Percentiles rank a stretch among this genome's conserved stretches.
phyloP scores from a whole-genome alignment of 2,329 filamentous ascomycete genomes.

The Daldinia sp. region DNA sequence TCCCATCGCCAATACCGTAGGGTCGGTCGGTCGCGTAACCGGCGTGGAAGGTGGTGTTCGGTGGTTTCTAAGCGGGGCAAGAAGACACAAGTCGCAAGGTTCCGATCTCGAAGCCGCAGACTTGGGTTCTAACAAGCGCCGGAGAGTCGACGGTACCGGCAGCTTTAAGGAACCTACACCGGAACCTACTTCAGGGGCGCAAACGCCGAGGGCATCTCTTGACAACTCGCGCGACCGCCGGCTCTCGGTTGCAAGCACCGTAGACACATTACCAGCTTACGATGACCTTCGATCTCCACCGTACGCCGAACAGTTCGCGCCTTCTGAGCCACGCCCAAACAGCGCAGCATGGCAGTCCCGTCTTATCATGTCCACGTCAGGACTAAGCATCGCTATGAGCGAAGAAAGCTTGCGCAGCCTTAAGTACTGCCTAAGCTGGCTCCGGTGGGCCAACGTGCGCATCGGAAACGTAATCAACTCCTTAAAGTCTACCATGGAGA shows the following conservation, averaged over 20 bases:
- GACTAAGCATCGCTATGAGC: constrained; percentile 89
- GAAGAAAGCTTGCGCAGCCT: constrained; percentile 85
- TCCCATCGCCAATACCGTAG: constrained; percentile 86
- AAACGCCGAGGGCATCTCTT: constrained; percentile 47
- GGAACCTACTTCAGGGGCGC: constrained; percentile 41
- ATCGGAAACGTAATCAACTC: constrained; percentile 78
- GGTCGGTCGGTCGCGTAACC: constrained; percentile 81
- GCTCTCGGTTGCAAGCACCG: constrained; percentile 70
- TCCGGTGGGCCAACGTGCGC: constrained; percentile 83
- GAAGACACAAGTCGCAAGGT: constrained; percentile 58
- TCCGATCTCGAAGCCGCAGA: constrained; percentile 57
- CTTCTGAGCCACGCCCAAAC: constrained; percentile 44
- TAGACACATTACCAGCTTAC: constrained; percentile 84
- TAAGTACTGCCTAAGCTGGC: constrained; percentile 82
- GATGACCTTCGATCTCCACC: constrained; percentile 79
- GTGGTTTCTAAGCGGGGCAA: constrained; percentile 75
- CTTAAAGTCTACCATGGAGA: constrained; percentile 77
- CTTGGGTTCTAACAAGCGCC: constrained; percentile 63
- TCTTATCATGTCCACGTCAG: constrained; percentile 88
- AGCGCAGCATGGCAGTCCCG: constrained; percentile 75
- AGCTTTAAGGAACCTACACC: constrained; percentile 46
- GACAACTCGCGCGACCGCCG: constrained; percentile 55
- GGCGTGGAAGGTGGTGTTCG: constrained; percentile 88
- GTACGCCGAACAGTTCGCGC: constrained; percentile 68
- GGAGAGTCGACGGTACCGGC: constrained; percentile 58